Base-by-base conservation (phyloP, 2,329 filamentous ascomycete genomes). In the Botrytis byssoidea region DNA sequence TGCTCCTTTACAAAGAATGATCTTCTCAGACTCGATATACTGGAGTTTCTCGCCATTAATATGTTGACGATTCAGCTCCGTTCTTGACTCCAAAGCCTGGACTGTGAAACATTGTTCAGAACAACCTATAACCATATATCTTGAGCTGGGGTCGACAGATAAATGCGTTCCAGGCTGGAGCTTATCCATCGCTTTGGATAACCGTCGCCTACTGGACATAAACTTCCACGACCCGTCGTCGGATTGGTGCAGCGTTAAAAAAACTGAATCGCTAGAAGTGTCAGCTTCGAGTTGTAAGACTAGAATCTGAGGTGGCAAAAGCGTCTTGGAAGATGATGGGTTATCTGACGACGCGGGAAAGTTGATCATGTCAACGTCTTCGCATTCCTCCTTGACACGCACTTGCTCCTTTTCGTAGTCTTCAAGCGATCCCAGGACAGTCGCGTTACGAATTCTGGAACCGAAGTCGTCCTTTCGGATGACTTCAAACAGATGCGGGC, bases 391-490 rank as follows among this genome's bases (percentile, higher is more conserved):
- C 48, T 79, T 80, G 80, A 84, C 83, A 25, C 83, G 77, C n/a
- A 80, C 76, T 57, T 71, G 44, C n/a, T 60, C 83, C 60, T 79
- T 76, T 65, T 85, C 83, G 74, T 86, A 84, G 29, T 74, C 69
- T 22, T 74, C 69, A 37, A 76, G 73, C 71, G 87, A 83, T 60
- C 93, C 93, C 78, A 98, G 88, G 22, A 95, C 90, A 74, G 89
- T 89, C 7, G 94, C 94, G 78, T 93, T 92, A 74, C 92, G 86
- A 76, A 98, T 98, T 61, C 90, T 88, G 46, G 89, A 88, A 71
- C 90, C 90, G 81, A 98, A 95, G 80, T 97, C 90, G 59, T 87
- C 86, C 82, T 95, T 97, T 74, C 88, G 88, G n/a, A 88, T 86
- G n/a, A 97, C 85, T 79, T 94, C 90, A 76, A 91, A 88, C 37